Percentiles rank a stretch among this genome's conserved stretches.
Evolutionary conservation across 257 asterid genomes (phyloP).

Genomic region (Solanum chiquidenum): DNA sequence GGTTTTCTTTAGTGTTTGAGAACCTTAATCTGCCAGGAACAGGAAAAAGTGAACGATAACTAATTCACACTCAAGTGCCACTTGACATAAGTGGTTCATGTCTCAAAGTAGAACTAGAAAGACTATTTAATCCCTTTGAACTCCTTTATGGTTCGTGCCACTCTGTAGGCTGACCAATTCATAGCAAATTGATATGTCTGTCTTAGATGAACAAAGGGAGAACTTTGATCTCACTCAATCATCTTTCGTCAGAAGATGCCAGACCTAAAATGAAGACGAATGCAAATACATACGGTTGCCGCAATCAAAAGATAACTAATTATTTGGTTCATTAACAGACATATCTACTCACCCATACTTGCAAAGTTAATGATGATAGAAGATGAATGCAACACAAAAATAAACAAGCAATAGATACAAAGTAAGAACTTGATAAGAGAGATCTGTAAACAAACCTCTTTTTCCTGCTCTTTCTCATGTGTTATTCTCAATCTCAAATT

Average conservation of each 20-base stretch:
- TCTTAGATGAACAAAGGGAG: background rate
- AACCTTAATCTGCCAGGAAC: background rate
- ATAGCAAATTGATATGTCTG: background rate
- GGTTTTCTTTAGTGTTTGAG: background rate
- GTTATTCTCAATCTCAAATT: slow-evolving; percentile 66
- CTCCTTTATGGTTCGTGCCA: background rate
- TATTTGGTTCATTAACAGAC: background rate
- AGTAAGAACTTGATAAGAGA: background rate
- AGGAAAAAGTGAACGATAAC: background rate
- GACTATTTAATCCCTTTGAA: background rate
- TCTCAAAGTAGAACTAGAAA: background rate
- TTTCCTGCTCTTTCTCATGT: slow-evolving; percentile 51
- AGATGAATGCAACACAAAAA: background rate
- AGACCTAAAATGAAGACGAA: background rate
- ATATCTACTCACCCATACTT: background rate
- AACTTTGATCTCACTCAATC: background rate
- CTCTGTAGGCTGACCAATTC: background rate
- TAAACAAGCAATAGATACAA: background rate
- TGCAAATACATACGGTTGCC: background rate
- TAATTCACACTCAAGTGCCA: background rate
- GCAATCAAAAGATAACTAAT: background rate
- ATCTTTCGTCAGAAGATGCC: background rate
- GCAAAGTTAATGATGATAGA: background rate
- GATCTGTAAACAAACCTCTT: slow-evolving; percentile 37
- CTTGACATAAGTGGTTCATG: background rate